A percentile compares a stretch with the other conserved stretches of the same genome.
These are phyloP conservation scores for Solanum commersonii DNA, from an alignment of 257 asterid species.

Conservation along the genomic window DNA sequence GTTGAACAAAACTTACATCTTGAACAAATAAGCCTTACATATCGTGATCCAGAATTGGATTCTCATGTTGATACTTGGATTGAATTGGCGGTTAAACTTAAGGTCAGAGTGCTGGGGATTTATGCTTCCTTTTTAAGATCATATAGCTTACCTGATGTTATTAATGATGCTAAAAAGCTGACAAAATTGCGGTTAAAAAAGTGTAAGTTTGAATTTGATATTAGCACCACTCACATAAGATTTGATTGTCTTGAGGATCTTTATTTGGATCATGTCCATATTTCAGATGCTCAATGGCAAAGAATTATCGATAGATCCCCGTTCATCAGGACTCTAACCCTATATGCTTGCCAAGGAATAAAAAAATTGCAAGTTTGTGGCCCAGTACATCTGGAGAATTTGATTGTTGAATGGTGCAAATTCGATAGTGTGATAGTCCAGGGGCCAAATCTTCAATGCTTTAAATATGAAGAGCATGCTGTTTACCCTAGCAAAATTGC, in stretches of 20 bases:
- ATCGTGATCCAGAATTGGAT: not conserved
- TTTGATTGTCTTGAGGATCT: too few relatives aligned
- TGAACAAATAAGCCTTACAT: not conserved
- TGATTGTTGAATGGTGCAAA: not conserved
- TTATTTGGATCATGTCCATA: not conserved
- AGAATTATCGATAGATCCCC: not conserved
- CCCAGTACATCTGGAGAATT: not conserved
- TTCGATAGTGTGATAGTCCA: not conserved
- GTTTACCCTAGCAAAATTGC: too few relatives aligned
- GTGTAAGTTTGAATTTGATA: not conserved
- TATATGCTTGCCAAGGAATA: not conserved
- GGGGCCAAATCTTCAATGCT: not conserved
- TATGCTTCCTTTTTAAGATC: fast-evolving
- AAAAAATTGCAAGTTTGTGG: not conserved
- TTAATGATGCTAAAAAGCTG: not conserved
- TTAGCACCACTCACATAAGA: not conserved
- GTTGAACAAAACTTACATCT: not conserved
- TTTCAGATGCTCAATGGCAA: not conserved
- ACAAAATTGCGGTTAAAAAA: not conserved
- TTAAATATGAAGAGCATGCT: not conserved
- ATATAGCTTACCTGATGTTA: not conserved
- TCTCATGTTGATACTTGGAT: not conserved
- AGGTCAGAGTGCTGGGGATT: not conserved
- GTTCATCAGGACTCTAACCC: not conserved
- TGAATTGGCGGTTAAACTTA: not conserved